Percentiles rank a stretch among this genome's conserved stretches.
phyloP scores from a whole-genome alignment of 139 green algal genomes.

The Chlamydomonas sphaeroides region DNA sequence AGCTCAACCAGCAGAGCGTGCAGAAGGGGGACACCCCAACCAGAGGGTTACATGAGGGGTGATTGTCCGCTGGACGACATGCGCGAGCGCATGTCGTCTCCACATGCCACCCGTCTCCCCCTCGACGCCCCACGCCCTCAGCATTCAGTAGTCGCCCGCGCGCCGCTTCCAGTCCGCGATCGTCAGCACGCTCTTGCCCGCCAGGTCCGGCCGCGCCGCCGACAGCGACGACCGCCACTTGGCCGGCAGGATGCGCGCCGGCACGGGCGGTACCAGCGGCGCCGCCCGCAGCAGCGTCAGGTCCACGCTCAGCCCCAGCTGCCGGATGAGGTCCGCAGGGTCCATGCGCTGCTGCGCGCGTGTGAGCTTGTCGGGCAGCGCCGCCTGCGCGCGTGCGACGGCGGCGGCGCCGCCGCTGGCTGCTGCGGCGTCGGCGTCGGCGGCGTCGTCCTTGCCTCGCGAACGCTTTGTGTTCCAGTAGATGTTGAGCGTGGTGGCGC shows the following conservation, averaged over 20 bases:
- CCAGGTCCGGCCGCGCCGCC: conserved; percentile 22
- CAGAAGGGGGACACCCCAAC: no score
- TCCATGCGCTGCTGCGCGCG: conserved; percentile 41
- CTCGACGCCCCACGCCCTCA: no score
- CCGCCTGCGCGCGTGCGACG: not conserved
- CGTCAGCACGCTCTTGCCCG: conserved; percentile 45
- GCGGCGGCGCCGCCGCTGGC: conserved; percentile 21
- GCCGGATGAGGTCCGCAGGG: conserved; percentile 47
- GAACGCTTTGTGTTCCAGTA: conserved; percentile 57
- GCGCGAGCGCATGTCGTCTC: no score
- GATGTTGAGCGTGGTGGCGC: conserved; percentile 50
- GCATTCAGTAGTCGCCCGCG: conserved; percentile 36
- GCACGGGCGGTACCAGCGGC: not conserved
- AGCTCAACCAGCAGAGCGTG: no score
- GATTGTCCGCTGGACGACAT: no score
- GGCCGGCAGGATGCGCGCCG: conserved; percentile 42
- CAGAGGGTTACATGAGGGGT: no score
- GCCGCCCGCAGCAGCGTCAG: conserved; percentile 21
- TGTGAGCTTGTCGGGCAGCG: conserved; percentile 43
- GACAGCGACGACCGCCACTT: conserved; percentile 36
- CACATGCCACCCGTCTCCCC: no score
- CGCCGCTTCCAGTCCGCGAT: conserved; percentile 53
- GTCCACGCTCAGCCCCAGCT: conserved; percentile 50
- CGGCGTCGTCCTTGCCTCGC: not conserved
- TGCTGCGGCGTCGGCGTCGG: not conserved